Evolutionary conservation across 768 basidiomycete genomes (phyloP), one percentile per base, ranked within the genome.

Genomic region (Hygrocybe punicea): DNA sequence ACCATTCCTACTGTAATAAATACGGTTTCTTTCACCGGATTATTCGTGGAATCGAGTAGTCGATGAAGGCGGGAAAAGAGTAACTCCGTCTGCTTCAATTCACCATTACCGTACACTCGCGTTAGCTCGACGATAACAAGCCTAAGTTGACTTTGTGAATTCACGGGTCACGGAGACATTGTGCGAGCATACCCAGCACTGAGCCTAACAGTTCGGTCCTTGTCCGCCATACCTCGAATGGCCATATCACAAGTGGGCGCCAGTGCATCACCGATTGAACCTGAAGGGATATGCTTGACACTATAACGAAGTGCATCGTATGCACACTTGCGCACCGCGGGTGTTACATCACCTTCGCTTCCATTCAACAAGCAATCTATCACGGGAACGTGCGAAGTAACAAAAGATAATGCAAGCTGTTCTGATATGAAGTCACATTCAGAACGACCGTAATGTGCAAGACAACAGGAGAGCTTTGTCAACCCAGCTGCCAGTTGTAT

Each of bases 1-100:
- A 89, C 79, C 3, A 70, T 68, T 33, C 87, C 87, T 4, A 85
- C 73, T 13, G 83, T 78, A 3, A 89, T 73, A 14, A 91, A 65
- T 1, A 83, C 69, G 0, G 87, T 87, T 67, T 93, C 91, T 62
- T 79, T 82, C 10, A 82, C 69, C 2, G 77, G 70, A 48, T 78
- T 69, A 58, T 76, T 81, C 2, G 70, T 71, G 1, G 62, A 62
- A 19, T 82, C 78, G 40, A 88, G 77, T 21, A 81, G 65, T 7
- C 74, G 70, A 61, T 81, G 76, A 1, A 90, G 65, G 35, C 72
- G 70, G 24, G 68, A 70, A 62, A 83, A 83, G 24, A 81, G 63
- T 1, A 59, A 52, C 46, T 78, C 79, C 5, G 77, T 71, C 6
- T 68, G 66, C 46, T 60, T 59, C 65, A 69, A 70, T 9, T 71